Evolutionary conservation across 1,284 basidiomycete species (phyloP).

Genomic region (Rhodotorula sp.): DNA sequence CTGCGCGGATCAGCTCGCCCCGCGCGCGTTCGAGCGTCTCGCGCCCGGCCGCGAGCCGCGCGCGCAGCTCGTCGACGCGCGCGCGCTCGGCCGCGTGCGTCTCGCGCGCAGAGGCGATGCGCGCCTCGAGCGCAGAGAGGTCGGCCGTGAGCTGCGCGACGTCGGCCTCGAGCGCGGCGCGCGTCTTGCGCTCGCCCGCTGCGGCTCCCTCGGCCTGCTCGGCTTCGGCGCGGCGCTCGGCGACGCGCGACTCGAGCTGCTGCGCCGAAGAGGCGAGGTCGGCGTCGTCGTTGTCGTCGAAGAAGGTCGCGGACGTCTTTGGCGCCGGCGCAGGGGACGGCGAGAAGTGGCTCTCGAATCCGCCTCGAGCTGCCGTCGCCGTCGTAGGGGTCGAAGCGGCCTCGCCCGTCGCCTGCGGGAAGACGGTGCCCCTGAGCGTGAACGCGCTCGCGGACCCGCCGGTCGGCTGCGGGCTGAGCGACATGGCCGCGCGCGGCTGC

Average conservation of each 20-base stretch:
- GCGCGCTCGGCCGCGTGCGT: slow-evolving; percentile 83
- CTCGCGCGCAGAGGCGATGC: slow-evolving; percentile 56
- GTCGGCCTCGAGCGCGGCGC: slow-evolving; percentile 50
- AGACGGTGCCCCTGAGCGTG: slow-evolving; percentile 22
- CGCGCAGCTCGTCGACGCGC: slow-evolving; percentile 70
- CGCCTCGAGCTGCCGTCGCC: neutral
- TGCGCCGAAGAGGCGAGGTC: slow-evolving; percentile 23
- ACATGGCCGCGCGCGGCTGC: slow-evolving; percentile 25
- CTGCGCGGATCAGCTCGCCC: slow-evolving; percentile 81
- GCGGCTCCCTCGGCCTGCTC: slow-evolving; percentile 43
- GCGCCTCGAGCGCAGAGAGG: slow-evolving; percentile 52
- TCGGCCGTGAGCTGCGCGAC: slow-evolving; percentile 65
- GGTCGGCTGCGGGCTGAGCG: slow-evolving; percentile 42
- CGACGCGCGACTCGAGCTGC: slow-evolving; percentile 4
- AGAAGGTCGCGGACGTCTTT: slow-evolving; percentile 27
- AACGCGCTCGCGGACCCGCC: slow-evolving; percentile 19
- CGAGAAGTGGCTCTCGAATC: slow-evolving; percentile 31
- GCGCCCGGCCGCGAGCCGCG: slow-evolving; percentile 70
- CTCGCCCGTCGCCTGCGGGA: slow-evolving; percentile 28
- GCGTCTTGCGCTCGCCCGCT: slow-evolving; percentile 68
- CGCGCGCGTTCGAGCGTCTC: slow-evolving; percentile 72
- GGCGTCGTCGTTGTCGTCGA: slow-evolving; percentile 43
- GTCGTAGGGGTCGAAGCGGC: neutral
- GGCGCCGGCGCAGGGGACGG: neutral
- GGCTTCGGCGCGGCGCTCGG: slow-evolving; percentile 18